Percentiles rank a stretch among this genome's conserved stretches.
phyloP scores from a whole-genome alignment of 2,329 filamentous ascomycete species.

The Elsinoe fawcettii region DNA sequence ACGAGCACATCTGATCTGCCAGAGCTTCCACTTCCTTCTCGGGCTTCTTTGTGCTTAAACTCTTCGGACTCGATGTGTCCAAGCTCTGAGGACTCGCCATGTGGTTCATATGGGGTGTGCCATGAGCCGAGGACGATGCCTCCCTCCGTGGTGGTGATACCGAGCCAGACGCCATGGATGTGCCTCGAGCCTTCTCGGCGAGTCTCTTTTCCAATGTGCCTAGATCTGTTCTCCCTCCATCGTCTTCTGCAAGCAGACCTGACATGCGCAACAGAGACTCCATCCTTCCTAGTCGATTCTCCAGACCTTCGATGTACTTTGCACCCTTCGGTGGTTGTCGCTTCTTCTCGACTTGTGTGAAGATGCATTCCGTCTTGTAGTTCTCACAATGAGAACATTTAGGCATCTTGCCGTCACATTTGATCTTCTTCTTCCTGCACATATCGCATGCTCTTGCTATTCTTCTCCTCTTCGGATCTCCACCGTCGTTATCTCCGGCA shows the following conservation, averaged over 20 bases:
- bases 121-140: slow-evolving; percentile 30
- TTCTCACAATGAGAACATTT: slow-evolving; percentile 94
- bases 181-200: slow-evolving; percentile 39
- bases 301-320: slow-evolving; percentile 94
- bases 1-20: slow-evolving; percentile 97
- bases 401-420: slow-evolving; percentile 93
- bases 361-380: slow-evolving; percentile 96
- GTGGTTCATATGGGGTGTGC: slow-evolving; percentile 40
- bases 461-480: slow-evolving; percentile 76
- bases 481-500: slow-evolving; percentile 24
- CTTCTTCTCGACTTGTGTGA: slow-evolving; percentile 98
- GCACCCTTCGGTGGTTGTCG: slow-evolving; percentile 92
- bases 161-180: slow-evolving; percentile 13
- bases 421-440: slow-evolving; percentile 94
- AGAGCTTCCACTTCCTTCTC: slow-evolving; percentile 67
- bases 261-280: slow-evolving; percentile 82
- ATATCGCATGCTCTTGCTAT: slow-evolving; percentile 91
- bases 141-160: slow-evolving; percentile 15
- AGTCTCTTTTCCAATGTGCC: slow-evolving; percentile 75
- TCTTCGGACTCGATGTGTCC: slow-evolving; percentile 33
- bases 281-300: slow-evolving; percentile 93
- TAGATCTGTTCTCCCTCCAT: slow-evolving; percentile 76
- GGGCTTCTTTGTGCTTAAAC: slow-evolving; percentile 29
- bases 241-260: slow-evolving; percentile 77
- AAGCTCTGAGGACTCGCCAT: slow-evolving; percentile 45